phyloP scores from a whole-genome alignment of 73 alveolate species.

The Tetrahymena borealis region DNA sequence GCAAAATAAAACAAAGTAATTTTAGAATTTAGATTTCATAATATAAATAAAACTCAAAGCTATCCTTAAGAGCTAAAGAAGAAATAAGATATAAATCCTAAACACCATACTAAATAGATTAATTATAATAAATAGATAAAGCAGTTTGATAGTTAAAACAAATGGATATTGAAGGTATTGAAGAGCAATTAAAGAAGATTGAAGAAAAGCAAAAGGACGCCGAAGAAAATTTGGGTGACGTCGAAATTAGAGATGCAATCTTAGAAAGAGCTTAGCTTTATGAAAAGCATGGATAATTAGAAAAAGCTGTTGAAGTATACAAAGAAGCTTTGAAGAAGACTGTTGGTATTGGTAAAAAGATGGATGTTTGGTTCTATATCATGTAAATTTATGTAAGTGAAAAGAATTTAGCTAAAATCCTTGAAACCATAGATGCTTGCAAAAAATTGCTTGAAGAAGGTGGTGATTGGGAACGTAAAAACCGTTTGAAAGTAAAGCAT shows the following conservation, averaged over 20 bases:
- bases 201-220: constrained; percentile 55
- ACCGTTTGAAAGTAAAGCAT: constrained; percentile 69
- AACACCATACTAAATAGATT: background rate
- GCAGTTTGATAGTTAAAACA: background rate
- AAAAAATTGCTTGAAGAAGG: constrained; percentile 65
- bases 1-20: background rate
- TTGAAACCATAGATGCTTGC: constrained; percentile 53
- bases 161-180: constrained; percentile 32
- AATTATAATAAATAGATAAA: background rate
- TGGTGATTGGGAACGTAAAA: constrained; percentile 94
- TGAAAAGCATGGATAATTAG: constrained; percentile 48
- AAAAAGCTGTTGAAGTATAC: constrained; percentile 58
- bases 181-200: constrained; percentile 48
- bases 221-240: constrained; percentile 54
- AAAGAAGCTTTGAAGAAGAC: constrained; percentile 54
- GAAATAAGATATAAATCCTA: background rate
- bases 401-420: constrained; percentile 44
- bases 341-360: constrained; percentile 65
- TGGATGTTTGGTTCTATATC: constrained; percentile 66
- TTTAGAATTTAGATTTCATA: background rate
- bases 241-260: constrained; percentile 71
- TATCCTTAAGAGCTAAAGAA: background rate
- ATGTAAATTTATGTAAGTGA: constrained; percentile 53
- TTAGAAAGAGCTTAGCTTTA: constrained; percentile 61
- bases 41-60: background rate